Evolutionary conservation across 768 basidiomycete genomes (phyloP).

Genomic region (Lactarius hengduanensis): DNA sequence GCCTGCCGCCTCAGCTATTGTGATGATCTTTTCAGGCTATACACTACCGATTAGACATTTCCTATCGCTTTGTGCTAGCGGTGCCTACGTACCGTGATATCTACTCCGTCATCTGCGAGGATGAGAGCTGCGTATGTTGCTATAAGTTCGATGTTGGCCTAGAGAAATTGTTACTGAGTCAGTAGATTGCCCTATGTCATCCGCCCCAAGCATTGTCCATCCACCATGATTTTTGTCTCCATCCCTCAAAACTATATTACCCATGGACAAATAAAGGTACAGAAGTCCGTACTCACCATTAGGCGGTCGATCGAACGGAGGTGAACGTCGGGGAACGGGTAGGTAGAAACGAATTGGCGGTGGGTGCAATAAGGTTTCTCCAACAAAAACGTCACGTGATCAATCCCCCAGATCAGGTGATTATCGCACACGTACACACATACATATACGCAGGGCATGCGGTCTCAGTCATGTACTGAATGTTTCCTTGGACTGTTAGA

Average conservation of each 20-base stretch:
- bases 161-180: constrained; percentile 4
- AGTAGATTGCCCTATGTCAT: neutral
- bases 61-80: neutral
- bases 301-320: neutral
- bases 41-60: constrained; percentile 6
- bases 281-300: constrained; percentile 13
- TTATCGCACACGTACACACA: neutral
- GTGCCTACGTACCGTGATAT: constrained; percentile 82
- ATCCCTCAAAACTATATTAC: neutral
- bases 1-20: constrained; percentile 80
- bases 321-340: constrained; percentile 12
- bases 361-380: neutral
- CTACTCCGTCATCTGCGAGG: constrained; percentile 94
- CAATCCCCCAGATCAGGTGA: neutral
- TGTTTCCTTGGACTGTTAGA: no score
- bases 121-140: constrained; percentile 97
- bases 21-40: constrained; percentile 88
- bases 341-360: neutral
- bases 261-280: neutral
- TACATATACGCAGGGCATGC: neutral
- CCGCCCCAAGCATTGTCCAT: constrained; percentile 9
- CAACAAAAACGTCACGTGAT: neutral
- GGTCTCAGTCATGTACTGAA: neutral
- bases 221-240: constrained; percentile 1
- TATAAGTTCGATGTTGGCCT: constrained; percentile 77